These are phyloP conservation scores for Kodamaea plutei DNA, from an alignment of 1,139 yeast genomes.

Conservation along the genomic window DNA sequence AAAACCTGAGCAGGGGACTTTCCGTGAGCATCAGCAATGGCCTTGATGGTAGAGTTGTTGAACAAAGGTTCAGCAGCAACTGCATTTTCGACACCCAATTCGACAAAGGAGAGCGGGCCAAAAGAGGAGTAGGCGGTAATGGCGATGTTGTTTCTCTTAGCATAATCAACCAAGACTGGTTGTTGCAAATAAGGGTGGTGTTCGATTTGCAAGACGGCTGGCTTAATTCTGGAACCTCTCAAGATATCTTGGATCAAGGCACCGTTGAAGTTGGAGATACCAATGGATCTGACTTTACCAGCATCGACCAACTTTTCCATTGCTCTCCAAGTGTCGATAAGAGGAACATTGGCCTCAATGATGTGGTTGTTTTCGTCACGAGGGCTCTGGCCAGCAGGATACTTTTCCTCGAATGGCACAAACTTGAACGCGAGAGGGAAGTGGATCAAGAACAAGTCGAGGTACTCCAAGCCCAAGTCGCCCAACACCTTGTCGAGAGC, in stretches of 20 bases:
- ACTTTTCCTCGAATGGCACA: conserved; percentile 67
- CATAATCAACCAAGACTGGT: conserved; percentile 59
- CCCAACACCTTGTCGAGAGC: conserved; percentile 61
- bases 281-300: conserved; percentile 73
- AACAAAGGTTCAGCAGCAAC: conserved; percentile 51
- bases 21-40: conserved; percentile 51
- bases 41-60: conserved; percentile 45
- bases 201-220: conserved; percentile 84
- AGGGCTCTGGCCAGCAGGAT: conserved; percentile 72
- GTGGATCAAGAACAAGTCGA: conserved; percentile 74
- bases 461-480: conserved; percentile 64
- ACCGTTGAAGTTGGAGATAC: conserved; percentile 77
- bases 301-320: conserved; percentile 54
- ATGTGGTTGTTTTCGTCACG: conserved; percentile 55
- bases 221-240: conserved; percentile 66
- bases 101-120: conserved; percentile 71
- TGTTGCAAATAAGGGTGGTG: conserved; percentile 91
- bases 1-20: conserved; percentile 61
- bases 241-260: conserved; percentile 70
- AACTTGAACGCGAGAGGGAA: conserved; percentile 76
- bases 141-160: conserved; percentile 57
- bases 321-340: conserved; percentile 77
- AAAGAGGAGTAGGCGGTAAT: conserved; percentile 85
- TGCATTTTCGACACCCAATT: conserved; percentile 53
- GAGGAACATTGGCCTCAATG: conserved; percentile 61